A percentile compares a stretch with the other conserved stretches of the same genome.
These are phyloP conservation scores for Tulasnella sp. DNA, from an alignment of 768 basidiomycete genomes.

Conservation along the genomic window DNA sequence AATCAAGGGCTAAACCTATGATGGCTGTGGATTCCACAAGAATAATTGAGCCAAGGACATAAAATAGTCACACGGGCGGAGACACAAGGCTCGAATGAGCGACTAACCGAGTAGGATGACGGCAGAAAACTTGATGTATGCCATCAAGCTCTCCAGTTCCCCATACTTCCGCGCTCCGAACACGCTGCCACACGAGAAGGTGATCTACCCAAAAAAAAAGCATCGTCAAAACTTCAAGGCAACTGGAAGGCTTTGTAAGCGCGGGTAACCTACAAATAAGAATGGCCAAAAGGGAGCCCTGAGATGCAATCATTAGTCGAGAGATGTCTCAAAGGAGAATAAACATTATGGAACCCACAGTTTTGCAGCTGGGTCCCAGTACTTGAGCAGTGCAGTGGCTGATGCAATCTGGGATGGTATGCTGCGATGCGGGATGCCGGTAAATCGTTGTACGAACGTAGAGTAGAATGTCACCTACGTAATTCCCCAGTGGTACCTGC, in stretches of 20 bases:
- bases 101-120: conserved; percentile 4
- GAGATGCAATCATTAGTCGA: not conserved
- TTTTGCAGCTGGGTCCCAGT: conserved; percentile 3
- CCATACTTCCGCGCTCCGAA: conserved; percentile 5
- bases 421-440: not conserved
- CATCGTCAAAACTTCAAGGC: not conserved
- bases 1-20: too few species aligned
- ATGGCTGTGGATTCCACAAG: not conserved
- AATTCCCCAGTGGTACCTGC: conserved; percentile 9
- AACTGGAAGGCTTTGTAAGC: too few species aligned
- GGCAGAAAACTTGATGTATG: conserved; percentile 2
- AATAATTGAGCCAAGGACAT: too few species aligned
- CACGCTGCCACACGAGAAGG: not conserved
- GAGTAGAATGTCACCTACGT: not conserved
- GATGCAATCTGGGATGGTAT: conserved; percentile 13
- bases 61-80: too few species aligned
- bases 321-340: too few species aligned
- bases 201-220: not conserved
- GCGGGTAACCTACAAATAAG: not conserved
- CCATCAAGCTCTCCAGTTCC: not conserved
- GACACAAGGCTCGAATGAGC: not conserved
- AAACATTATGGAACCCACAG: not conserved
- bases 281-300: not conserved
- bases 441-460: not conserved
- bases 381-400: conserved; percentile 5